Percentiles rank a stretch among this genome's conserved stretches.
Conservation (phyloP, 345 rosid species). For the Acer negundo region DNA sequence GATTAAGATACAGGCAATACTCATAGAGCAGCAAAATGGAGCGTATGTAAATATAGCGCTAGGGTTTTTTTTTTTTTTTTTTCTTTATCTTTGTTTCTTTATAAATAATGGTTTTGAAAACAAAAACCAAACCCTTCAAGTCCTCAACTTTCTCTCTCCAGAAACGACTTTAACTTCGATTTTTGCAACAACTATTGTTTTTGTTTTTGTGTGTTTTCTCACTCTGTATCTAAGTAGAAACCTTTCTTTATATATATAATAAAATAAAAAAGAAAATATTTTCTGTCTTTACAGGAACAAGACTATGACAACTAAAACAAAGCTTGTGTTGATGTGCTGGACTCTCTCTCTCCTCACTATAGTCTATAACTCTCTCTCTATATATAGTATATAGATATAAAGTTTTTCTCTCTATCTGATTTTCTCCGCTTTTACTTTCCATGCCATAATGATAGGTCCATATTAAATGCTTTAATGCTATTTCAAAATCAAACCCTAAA, state of each 20-base stretch:
- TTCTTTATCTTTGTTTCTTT: not conserved
- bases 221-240: not conserved
- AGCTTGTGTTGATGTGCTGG: not conserved
- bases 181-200: conserved; percentile 1
- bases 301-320: not conserved
- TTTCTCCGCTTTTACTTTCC: not conserved
- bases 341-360: not conserved
- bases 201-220: not conserved
- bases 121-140: not conserved
- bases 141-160: not conserved
- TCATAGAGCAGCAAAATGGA: conserved; percentile 19
- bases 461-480: not conserved
- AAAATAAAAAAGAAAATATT: not conserved
- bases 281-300: not conserved
- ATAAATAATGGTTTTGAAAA: not conserved
- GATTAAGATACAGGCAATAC: conserved; percentile 17
- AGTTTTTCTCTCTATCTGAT: not conserved
- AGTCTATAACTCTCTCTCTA: not conserved
- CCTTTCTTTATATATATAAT: too few relatives aligned
- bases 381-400: too few relatives aligned
- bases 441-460: not conserved
- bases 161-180: not conserved
- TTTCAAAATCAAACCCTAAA: not conserved
- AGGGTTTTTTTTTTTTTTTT: conserved; percentile 20
- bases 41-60: conserved; percentile 22